phyloP scores from a whole-genome alignment of 176 grass and related monocot species.

The Eragrostis nindensis region DNA sequence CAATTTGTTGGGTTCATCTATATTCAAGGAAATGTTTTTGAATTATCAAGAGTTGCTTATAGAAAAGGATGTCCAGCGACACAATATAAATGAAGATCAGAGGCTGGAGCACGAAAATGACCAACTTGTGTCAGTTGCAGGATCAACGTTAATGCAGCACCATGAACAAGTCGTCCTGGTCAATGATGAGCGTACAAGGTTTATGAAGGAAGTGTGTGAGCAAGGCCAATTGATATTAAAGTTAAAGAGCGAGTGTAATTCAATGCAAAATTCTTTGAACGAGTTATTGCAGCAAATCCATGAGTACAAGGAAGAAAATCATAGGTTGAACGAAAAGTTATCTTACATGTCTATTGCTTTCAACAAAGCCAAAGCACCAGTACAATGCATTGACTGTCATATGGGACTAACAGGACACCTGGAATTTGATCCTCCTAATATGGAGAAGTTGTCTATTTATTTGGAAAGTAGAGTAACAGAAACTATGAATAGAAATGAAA shows the following conservation, averaged over 20 bases:
- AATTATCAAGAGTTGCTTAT: conserved; percentile 41
- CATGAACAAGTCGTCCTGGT: conserved; percentile 70
- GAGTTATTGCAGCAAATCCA: conserved; percentile 59
- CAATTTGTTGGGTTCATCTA: conserved; percentile 32
- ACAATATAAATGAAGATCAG: conserved; percentile 47
- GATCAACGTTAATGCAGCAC: conserved; percentile 63
- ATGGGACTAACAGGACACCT: conserved; percentile 34
- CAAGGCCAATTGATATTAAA: conserved; percentile 62
- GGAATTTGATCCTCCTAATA: conserved; percentile 42
- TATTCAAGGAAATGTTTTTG: conserved; percentile 59
- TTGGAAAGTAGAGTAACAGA: conserved; percentile 62
- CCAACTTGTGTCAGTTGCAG: conserved; percentile 53
- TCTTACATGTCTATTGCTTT: conserved; percentile 46
- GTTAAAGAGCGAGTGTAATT: conserved; percentile 56
- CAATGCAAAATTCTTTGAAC: conserved; percentile 58
- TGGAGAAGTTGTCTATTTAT: conserved; percentile 52
- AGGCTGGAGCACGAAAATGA: conserved; percentile 75
- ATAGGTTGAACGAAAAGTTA: conserved; percentile 52
- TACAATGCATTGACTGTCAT: conserved; percentile 27
- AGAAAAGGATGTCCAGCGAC: conserved; percentile 59
- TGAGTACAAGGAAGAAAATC: conserved; percentile 56
- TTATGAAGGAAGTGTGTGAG: conserved; percentile 59
- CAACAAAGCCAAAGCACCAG: conserved; percentile 50
- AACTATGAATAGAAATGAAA: conserved; percentile 49
- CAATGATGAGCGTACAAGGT: conserved; percentile 60